Evolutionary conservation across 2,329 filamentous ascomycete species (phyloP).

Genomic region (Aspergillus sp.): DNA sequence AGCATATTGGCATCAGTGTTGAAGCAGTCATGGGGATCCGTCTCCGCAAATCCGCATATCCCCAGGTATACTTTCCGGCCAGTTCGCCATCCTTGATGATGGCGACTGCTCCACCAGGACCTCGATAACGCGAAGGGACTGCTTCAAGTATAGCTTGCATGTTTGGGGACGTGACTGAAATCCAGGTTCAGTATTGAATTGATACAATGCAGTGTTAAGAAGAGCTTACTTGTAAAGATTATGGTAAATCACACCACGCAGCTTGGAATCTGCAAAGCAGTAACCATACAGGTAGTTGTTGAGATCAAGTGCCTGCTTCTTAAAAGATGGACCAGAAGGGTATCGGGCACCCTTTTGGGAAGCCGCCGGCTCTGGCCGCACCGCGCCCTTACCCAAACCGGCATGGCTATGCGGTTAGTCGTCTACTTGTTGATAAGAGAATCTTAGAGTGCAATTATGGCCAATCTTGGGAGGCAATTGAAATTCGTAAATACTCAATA

Average conservation of each 20-base stretch:
- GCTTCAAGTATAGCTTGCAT: conserved; percentile 21
- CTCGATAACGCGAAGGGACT: conserved; percentile 30
- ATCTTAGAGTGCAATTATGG: too few relatives aligned
- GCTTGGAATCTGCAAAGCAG: background rate
- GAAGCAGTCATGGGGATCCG: conserved; percentile 39
- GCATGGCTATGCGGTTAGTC: background rate
- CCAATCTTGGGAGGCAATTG: too few relatives aligned
- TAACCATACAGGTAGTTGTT: too few relatives aligned
- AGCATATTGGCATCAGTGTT: conserved; percentile 49
- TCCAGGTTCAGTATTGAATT: background rate
- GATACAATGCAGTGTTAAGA: background rate
- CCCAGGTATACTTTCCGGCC: conserved; percentile 44
- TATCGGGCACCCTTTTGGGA: background rate
- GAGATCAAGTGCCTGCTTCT: too few relatives aligned
- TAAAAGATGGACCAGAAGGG: background rate
- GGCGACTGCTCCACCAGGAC: conserved; percentile 47
- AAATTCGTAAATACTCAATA: too few relatives aligned
- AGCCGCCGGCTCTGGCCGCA: too few relatives aligned
- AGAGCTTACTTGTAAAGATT: background rate
- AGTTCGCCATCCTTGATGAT: conserved; percentile 48
- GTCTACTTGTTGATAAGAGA: background rate
- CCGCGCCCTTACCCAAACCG: background rate
- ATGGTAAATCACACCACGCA: background rate
- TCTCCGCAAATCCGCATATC: conserved; percentile 46
- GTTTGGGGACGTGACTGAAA: background rate